phyloP scores from a whole-genome alignment of 164 flowering plant species.

The Vitis vinifera region ASM3070453v1 NC_081821.1:4488001-4488500 shows the following conservation, averaged over 20 bases:
- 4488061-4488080: slow-evolving; percentile 31
- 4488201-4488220: slow-evolving; percentile 66
- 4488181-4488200: slow-evolving; percentile 44
- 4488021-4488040: slow-evolving; percentile 64
- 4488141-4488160: slow-evolving; percentile 27
- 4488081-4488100: neutral
- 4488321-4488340: too few species aligned
- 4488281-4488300: neutral
- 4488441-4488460: too few species aligned
- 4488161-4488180: slow-evolving; percentile 45
- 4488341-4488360: too few species aligned
- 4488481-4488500: too few species aligned
- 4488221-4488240: slow-evolving; percentile 65
- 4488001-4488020: slow-evolving; percentile 53
- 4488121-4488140: neutral
- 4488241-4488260: slow-evolving; percentile 20
- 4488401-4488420: too few species aligned
- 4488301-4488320: too few species aligned
- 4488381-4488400: too few species aligned
- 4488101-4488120: neutral
- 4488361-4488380: too few species aligned
- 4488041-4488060: slow-evolving; percentile 68
- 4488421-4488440: too few species aligned
- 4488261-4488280: neutral
- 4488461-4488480: too few species aligned